These are phyloP conservation scores for Leptographium lundbergii DNA, from an alignment of 2,329 filamentous ascomycete genomes.

Conservation along the genomic window DNA sequence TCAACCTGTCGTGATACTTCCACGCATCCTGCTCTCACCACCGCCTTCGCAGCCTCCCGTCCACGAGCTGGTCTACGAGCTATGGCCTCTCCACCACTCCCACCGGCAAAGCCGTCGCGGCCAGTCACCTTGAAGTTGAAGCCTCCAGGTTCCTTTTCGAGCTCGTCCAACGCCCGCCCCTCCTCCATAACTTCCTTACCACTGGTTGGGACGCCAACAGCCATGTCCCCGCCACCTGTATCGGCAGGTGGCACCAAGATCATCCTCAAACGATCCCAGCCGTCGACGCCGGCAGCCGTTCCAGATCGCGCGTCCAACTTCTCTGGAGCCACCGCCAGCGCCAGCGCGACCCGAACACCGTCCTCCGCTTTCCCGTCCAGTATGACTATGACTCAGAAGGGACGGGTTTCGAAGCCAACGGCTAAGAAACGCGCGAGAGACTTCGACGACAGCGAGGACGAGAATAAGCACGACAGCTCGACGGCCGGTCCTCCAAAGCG, in stretches of 20 bases:
- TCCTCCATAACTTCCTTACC: conserved; percentile 6
- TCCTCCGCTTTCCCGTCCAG: neutral
- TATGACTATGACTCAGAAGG: conserved; percentile 43
- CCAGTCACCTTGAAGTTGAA: conserved; percentile 12
- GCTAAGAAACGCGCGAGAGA: conserved; percentile 50
- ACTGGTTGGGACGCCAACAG: conserved; percentile 6
- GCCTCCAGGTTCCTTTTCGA: conserved; percentile 1
- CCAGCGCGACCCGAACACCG: neutral
- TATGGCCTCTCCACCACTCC: conserved; percentile 10
- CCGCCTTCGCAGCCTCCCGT: neutral
- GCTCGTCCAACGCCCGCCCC: neutral
- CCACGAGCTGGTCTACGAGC: neutral
- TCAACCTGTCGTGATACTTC: neutral
- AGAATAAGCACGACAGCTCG: conserved; percentile 17
- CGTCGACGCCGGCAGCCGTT: conserved; percentile 18
- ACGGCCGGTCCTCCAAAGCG: conserved; percentile 27
- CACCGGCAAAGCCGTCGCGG: conserved; percentile 5
- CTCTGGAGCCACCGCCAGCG: neutral
- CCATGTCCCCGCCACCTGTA: conserved; percentile 11
- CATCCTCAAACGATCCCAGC: conserved; percentile 15
- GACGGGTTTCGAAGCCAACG: conserved; percentile 45
- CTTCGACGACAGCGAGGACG: conserved; percentile 37
- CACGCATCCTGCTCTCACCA: neutral
- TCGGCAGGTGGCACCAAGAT: conserved; percentile 14
- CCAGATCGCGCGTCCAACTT: conserved; percentile 13